These are phyloP conservation scores for Diaporthe capsici DNA, from an alignment of 2,329 filamentous ascomycete species.

Conservation along the genomic window DNA sequence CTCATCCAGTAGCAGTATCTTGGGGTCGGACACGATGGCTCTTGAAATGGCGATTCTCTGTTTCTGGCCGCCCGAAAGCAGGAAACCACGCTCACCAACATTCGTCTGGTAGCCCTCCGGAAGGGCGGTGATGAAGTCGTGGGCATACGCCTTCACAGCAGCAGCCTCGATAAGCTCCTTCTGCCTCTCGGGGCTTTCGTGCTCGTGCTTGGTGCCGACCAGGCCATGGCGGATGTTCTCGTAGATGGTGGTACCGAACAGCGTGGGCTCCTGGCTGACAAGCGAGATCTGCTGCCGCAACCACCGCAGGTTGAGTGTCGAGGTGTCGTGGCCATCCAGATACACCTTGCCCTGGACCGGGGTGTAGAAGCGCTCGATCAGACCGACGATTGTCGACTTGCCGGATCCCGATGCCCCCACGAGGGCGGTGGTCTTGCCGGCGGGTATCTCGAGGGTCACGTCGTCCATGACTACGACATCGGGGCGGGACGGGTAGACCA, in stretches of 20 bases:
- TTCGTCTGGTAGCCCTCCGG: conserved; percentile 94
- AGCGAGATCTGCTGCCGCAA: conserved; percentile 91
- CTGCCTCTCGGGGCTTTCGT: conserved; percentile 76
- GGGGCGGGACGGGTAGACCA: conserved; percentile 94
- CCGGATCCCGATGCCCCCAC: conserved; percentile 96
- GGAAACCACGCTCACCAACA: conserved; percentile 94
- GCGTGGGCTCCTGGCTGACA: conserved; percentile 91
- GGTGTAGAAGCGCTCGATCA: conserved; percentile 95
- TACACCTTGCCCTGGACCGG: conserved; percentile 84
- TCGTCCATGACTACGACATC: conserved; percentile 91
- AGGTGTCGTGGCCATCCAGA: conserved; percentile 87
- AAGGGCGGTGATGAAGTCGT: conserved; percentile 87
- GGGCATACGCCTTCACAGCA: conserved; percentile 91
- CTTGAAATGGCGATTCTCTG: conserved; percentile 96
- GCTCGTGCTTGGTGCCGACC: conserved; percentile 84
- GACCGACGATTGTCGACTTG: conserved; percentile 93
- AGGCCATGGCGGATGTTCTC: conserved; percentile 93
- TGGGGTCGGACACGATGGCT: conserved; percentile 91
- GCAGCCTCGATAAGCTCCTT: conserved; percentile 82
- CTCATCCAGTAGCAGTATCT: conserved; percentile 93
- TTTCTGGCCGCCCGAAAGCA: conserved; percentile 95
- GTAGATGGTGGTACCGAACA: conserved; percentile 91
- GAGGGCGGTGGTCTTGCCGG: conserved; percentile 92
- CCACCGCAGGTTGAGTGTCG: conserved; percentile 88
- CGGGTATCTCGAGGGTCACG: conserved; percentile 83